Conservation (phyloP, 805 yeast species). For the Yamadazyma ubonensis region DNA sequence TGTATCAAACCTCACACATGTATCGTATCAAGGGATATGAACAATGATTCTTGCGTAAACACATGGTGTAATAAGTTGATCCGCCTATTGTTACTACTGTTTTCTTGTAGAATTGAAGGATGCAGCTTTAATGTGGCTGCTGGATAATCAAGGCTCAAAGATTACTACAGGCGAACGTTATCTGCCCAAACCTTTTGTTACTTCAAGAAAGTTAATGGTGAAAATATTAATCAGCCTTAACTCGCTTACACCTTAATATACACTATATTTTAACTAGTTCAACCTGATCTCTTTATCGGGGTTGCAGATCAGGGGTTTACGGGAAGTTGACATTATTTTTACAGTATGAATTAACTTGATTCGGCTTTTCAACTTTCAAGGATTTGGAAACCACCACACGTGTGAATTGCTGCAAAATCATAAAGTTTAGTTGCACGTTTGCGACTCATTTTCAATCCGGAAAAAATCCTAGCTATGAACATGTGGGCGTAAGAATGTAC, state of each 20-base stretch:
- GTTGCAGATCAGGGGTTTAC: no score
- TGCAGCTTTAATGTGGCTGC: not conserved
- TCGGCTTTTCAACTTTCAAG: not conserved
- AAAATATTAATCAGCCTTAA: no score
- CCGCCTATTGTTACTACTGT: not conserved
- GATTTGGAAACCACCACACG: not conserved
- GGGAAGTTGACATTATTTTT: no score
- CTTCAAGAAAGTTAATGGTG: no score
- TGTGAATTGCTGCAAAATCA: constrained; percentile 7
- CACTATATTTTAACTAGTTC: no score
- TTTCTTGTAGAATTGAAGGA: not conserved
- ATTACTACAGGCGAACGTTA: no score
- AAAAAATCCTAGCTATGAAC: constrained; percentile 1
- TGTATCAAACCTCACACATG: no score
- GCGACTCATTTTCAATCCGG: constrained; percentile 2
- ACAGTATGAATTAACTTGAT: no score
- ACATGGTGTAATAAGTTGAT: not conserved
- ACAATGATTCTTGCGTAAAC: not conserved
- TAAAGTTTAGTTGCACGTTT: constrained; percentile 7
- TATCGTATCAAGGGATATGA: not conserved
- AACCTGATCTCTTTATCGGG: no score
- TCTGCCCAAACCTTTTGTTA: no score
- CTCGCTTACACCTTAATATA: no score
- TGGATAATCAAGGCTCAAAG: not conserved
- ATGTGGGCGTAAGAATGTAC: constrained; percentile 1